Evolutionary conservation across 2,329 filamentous ascomycete genomes (phyloP).

Genomic region (Colletotrichum ledebouriae): DNA sequence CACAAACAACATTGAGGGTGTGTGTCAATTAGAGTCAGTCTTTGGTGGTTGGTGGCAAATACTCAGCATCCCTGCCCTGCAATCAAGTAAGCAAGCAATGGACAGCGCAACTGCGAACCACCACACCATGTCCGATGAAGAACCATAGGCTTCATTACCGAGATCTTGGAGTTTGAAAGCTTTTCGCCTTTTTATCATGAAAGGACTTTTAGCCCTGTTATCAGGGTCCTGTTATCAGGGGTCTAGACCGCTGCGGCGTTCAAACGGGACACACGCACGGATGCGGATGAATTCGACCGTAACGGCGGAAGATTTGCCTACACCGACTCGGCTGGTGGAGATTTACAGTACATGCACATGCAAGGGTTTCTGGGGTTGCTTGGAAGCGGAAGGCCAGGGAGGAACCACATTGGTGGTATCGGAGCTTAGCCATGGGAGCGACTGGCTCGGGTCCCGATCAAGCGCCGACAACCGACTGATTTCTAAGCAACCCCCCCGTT

Average conservation of each 20-base stretch:
- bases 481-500: slow-evolving; percentile 15
- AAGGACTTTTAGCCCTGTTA: slow-evolving; percentile 7
- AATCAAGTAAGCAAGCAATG: too few relatives aligned
- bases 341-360: neutral
- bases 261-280: slow-evolving; percentile 3
- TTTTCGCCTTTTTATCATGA: too few relatives aligned
- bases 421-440: neutral
- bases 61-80: too few relatives aligned
- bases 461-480: slow-evolving; percentile 4
- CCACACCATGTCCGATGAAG: neutral
- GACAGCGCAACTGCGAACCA: neutral
- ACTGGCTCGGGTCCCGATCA: neutral
- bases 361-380: slow-evolving; percentile 7
- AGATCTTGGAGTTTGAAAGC: neutral
- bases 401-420: too few relatives aligned
- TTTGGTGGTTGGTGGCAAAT: too few relatives aligned
- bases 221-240: slow-evolving; percentile 1
- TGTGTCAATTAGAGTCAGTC: too few relatives aligned
- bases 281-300: slow-evolving; percentile 10
- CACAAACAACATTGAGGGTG: too few relatives aligned
- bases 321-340: neutral
- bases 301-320: slow-evolving; percentile 10
- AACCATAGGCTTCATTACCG: too few relatives aligned
- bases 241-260: slow-evolving; percentile 4
- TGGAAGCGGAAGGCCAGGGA: neutral